Conservation (phyloP, 805 yeast genomes). For the Komagataella pastoris region DNA sequence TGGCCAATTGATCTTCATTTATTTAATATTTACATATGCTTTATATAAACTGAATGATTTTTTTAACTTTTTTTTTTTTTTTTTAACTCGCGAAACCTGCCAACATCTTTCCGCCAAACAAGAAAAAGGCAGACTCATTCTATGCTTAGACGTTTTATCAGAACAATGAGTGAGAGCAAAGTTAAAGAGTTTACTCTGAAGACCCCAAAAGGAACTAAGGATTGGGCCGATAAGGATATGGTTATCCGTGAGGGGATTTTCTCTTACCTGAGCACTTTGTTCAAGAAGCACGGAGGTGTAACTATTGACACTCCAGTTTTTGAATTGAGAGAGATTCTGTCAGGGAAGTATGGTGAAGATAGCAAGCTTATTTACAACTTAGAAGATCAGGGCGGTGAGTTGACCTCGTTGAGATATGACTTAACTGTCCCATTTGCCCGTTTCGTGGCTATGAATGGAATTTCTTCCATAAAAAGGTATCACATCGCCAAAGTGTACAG, state of each 20-base stretch:
- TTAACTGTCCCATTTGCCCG: conserved; percentile 98
- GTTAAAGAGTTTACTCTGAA: conserved; percentile 59
- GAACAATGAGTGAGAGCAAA: conserved; percentile 27
- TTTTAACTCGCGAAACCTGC: neutral
- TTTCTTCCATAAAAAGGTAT: conserved; percentile 80
- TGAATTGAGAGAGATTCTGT: conserved; percentile 85
- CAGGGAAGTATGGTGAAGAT: conserved; percentile 98
- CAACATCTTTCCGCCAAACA: neutral
- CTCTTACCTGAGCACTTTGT: conserved; percentile 52
- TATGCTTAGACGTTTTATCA: neutral
- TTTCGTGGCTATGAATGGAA: conserved; percentile 90
- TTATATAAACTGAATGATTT: too few species aligned
- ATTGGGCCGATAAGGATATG: conserved; percentile 98
- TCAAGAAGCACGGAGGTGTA: conserved; percentile 95
- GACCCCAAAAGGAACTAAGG: conserved; percentile 95
- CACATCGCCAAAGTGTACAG: conserved; percentile 98
- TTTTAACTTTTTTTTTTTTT: too few species aligned
- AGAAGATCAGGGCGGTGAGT: conserved; percentile 98
- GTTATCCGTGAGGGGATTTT: conserved; percentile 84
- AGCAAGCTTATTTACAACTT: conserved; percentile 90
- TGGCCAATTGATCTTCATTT: neutral
- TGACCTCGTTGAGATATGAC: conserved; percentile 90
- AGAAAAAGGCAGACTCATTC: neutral
- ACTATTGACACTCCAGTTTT: conserved; percentile 98
- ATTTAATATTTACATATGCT: neutral